phyloP scores from a whole-genome alignment of 768 basidiomycete genomes.

The Boletus barrowsii region DNA sequence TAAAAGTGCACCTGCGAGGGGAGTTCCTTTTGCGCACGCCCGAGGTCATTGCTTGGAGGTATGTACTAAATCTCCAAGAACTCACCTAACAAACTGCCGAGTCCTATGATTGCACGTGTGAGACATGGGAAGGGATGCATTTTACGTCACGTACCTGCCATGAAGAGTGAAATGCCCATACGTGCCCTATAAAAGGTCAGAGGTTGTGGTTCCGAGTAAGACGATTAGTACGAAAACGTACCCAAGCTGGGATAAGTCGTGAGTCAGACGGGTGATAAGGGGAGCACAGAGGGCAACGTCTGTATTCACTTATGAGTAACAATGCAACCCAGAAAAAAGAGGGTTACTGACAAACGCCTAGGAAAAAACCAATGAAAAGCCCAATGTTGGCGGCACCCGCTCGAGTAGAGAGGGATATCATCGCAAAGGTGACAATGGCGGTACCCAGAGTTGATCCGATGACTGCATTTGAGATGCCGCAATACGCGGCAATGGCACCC shows the following conservation, averaged over 20 bases:
- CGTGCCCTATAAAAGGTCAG: constrained; percentile 27
- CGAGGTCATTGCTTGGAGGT: constrained; percentile 17
- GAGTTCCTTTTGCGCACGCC: constrained; percentile 40
- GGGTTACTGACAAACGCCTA: constrained; percentile 39
- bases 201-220: background rate
- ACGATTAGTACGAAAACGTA: constrained; percentile 8
- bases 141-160: constrained; percentile 35
- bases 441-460: constrained; percentile 34
- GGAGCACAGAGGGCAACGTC: constrained; percentile 42
- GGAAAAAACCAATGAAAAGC: constrained; percentile 47
- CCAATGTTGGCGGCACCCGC: constrained; percentile 38
- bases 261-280: constrained; percentile 41
- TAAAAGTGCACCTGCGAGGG: constrained; percentile 55
- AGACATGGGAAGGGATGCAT: background rate
- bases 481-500: constrained; percentile 33
- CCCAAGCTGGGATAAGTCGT: constrained; percentile 49
- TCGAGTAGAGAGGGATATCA: constrained; percentile 37
- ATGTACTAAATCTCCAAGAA: background rate
- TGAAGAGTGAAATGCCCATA: constrained; percentile 48
- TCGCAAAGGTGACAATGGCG: constrained; percentile 42
- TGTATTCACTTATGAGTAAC: constrained; percentile 5
- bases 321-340: background rate
- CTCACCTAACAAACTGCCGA: constrained; percentile 24
- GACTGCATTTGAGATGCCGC: constrained; percentile 46
- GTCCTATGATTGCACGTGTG: constrained; percentile 13